Base-by-base conservation (phyloP, 2,329 filamentous ascomycete genomes). In the Herpotrichia juniperi region DNA sequence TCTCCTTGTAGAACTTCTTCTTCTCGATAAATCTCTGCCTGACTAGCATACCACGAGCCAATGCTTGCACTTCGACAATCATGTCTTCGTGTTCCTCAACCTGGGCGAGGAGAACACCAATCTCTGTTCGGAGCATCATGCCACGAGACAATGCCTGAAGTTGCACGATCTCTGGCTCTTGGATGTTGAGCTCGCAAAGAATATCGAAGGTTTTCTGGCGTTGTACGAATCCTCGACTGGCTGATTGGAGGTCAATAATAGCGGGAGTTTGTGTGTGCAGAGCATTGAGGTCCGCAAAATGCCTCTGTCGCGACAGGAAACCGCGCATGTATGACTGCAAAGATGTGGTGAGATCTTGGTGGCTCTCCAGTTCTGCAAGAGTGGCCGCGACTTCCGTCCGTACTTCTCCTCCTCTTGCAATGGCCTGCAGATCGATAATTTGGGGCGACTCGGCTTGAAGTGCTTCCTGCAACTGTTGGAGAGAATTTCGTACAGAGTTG, bases 1-100 rank as follows among this genome's bases (percentile, higher is more conserved):
- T 99, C 75, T 96, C 88, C 62, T 89, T 88, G 79, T 93, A 99
- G 77, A 89, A 93, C 19, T 86, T 87, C 69, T 89, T 87, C 81
- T 96, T 96, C 73, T 96, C 91, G 46, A 84, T 85, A 64, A 96
- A 97, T 16, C 81, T 82, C 12, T 79, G 81, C 28, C 93, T 85
- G 26, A 97, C 84, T 2, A 96, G 73, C 63, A 85, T 87, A 2
- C 86, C 93, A 62, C 88, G 86, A 7, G 88, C 84, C 5, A 85
- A 81, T 4, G 92, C 82, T 72, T 97, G 93, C 21, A 96, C 75
- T 25, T 87, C 88, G 8, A 85, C 77, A 53, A 97, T 82, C 0
- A 81, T 79, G n/a, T 89, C 87, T 66, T 97, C 93, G 57, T 96
- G 86, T 47, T 88, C 88, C 53, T 96, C 91, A 2, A 97, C 81